Conservation (phyloP, 352 stramenopile genomes). For the Phytophthora litchii region DNA sequence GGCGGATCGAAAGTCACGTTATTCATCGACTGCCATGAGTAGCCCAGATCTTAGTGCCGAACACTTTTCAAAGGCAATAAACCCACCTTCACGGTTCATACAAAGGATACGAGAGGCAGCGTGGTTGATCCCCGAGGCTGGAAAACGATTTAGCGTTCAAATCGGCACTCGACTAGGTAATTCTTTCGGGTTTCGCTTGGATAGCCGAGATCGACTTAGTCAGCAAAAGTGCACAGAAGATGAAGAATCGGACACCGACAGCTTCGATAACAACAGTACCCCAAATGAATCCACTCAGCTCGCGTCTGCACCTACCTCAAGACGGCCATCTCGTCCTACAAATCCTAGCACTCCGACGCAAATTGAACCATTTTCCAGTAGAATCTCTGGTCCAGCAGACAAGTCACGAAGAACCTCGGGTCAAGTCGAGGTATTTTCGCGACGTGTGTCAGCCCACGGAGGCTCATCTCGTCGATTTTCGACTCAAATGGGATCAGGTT, state of each 20-base stretch:
- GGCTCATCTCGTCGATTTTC: slow-evolving; percentile 11
- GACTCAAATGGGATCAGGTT: slow-evolving; percentile 16
- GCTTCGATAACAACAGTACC: slow-evolving; percentile 21
- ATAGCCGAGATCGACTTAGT: slow-evolving; percentile 26
- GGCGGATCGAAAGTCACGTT: slow-evolving; percentile 30
- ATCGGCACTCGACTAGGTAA: slow-evolving; percentile 19
- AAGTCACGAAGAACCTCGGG: slow-evolving; percentile 1
- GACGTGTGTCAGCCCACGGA: slow-evolving; percentile 4
- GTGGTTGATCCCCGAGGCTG: slow-evolving; percentile 24
- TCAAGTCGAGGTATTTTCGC: slow-evolving; percentile 10
- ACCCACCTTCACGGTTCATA: slow-evolving; percentile 18
- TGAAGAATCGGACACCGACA: slow-evolving; percentile 32
- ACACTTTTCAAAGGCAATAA: slow-evolving; percentile 15
- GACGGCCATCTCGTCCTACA: slow-evolving; percentile 14
- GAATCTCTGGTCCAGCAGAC: slow-evolving; percentile 8
- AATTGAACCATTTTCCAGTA: slow-evolving; percentile 5
- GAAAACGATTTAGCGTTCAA: slow-evolving; percentile 32
- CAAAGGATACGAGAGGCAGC: slow-evolving; percentile 21
- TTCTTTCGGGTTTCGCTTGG: slow-evolving; percentile 19
- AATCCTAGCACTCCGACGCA: slow-evolving; percentile 6
- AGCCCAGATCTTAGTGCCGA: slow-evolving; percentile 21
- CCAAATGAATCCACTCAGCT: slow-evolving; percentile 14
- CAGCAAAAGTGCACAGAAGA: slow-evolving; percentile 19
- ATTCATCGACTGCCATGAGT: slow-evolving; percentile 27
- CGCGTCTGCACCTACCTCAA: slow-evolving; percentile 5